phyloP scores from a whole-genome alignment of 2,329 filamentous ascomycete genomes.

The Talaromyces rugulosus region DNA sequence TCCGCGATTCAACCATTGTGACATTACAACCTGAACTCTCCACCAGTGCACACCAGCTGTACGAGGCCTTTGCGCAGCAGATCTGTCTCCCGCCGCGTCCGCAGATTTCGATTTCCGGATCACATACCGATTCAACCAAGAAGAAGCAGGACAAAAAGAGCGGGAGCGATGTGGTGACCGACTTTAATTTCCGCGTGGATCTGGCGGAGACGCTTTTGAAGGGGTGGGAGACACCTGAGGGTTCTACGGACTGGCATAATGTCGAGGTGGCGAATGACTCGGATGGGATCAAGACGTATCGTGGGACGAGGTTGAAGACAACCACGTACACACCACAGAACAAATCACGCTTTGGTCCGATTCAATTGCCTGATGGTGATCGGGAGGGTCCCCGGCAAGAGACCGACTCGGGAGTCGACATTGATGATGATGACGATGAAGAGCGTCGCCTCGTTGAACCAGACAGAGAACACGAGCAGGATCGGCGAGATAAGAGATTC shows the following conservation, averaged over 20 bases:
- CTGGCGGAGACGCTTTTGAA: constrained; percentile 18
- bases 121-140: constrained; percentile 43
- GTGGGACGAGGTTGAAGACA: constrained; percentile 22
- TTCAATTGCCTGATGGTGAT: neutral
- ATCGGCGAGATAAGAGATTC: neutral
- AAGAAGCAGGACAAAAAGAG: constrained; percentile 20
- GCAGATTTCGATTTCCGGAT: constrained; percentile 50
- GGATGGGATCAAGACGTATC: constrained; percentile 21
- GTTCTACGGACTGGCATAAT: constrained; percentile 4
- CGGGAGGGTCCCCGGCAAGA: neutral
- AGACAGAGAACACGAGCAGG: neutral
- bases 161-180: constrained; percentile 20
- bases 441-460: constrained; percentile 1
- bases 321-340: constrained; percentile 9
- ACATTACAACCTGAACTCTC: constrained; percentile 45
- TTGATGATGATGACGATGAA: neutral
- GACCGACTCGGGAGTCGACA: neutral
- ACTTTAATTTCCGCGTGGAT: constrained; percentile 29
- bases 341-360: neutral
- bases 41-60: constrained; percentile 41
- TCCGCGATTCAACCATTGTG: constrained; percentile 13
- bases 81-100: constrained; percentile 51
- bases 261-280: constrained; percentile 21
- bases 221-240: constrained; percentile 5
- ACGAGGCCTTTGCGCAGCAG: constrained; percentile 43